Evolutionary conservation across 345 rosid genomes (phyloP).

Genomic region (Eucalyptus regnans): DNA sequence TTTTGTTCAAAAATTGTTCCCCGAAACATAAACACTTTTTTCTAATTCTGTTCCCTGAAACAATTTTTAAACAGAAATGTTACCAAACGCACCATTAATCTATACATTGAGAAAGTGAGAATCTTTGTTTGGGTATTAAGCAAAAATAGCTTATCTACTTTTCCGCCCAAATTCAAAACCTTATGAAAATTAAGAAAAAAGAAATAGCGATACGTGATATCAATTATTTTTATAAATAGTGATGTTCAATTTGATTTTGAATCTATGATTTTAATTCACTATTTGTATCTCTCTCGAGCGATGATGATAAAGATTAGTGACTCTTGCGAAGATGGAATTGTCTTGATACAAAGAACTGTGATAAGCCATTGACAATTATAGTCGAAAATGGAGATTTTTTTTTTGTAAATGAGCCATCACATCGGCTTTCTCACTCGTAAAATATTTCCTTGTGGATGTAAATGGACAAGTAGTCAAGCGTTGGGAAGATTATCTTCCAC

Average conservation of each 20-base stretch:
- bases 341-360: not conserved
- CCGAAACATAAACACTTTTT: no score
- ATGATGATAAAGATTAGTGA: not conserved
- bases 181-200: not conserved
- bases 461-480: not conserved
- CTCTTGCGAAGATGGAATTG: not conserved
- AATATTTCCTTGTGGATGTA: not conserved
- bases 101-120: not conserved
- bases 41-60: no score
- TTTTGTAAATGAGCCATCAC: not conserved
- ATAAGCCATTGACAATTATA: not conserved
- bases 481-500: not conserved
- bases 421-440: not conserved
- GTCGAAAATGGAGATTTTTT: not conserved
- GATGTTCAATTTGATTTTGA: not conserved
- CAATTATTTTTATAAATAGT: not conserved
- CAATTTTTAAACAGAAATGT: no score
- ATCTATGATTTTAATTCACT: not conserved
- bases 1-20: no score
- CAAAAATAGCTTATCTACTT: not conserved
- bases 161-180: not conserved
- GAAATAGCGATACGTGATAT: not conserved
- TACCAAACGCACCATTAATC: not conserved
- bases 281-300: not conserved
- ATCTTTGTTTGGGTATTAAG: not conserved